A percentile compares a stretch with the other conserved stretches of the same genome.
Conservation (phyloP, 2,329 filamentous ascomycete genomes). For the Neurospora sp. region DNA sequence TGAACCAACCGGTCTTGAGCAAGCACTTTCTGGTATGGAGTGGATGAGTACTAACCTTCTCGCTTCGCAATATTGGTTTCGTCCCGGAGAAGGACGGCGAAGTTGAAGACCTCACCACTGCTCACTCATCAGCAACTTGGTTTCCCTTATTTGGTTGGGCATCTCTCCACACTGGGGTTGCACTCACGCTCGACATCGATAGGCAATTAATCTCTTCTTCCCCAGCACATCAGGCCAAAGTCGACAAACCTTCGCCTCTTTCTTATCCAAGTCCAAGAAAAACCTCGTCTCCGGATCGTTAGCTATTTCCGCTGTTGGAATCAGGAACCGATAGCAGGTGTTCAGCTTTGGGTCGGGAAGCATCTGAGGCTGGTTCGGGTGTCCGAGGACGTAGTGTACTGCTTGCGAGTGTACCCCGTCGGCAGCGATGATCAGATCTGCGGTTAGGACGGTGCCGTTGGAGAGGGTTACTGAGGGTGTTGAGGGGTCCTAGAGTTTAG, state of each 20-base stretch:
- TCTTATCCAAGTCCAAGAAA: conserved; percentile 11
- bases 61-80: conserved; percentile 10
- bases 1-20: neutral
- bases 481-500: conserved; percentile 7
- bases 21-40: neutral
- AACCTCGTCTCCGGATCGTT: conserved; percentile 21
- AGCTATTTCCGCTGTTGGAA: conserved; percentile 20
- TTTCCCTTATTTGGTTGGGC: neutral
- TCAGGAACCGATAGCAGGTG: conserved; percentile 27
- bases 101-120: conserved; percentile 25
- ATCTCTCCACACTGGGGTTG: neutral
- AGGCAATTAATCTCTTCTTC: conserved; percentile 21
- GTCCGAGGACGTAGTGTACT: conserved; percentile 16
- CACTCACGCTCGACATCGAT: conserved; percentile 18
- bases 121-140: neutral
- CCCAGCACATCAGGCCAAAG: conserved; percentile 15
- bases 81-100: conserved; percentile 23
- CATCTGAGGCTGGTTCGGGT: conserved; percentile 14
- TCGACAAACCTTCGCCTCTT: conserved; percentile 11
- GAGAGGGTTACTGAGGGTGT: conserved; percentile 21
- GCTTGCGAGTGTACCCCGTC: conserved; percentile 26
- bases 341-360: conserved; percentile 17
- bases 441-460: conserved; percentile 21
- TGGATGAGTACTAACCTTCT: conserved; percentile 5
- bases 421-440: conserved; percentile 29